A percentile compares a stretch with the other conserved stretches of the same genome.
These are phyloP conservation scores for Agrocybe pediades DNA, from an alignment of 768 basidiomycete genomes.

Conservation along the genomic window DNA sequence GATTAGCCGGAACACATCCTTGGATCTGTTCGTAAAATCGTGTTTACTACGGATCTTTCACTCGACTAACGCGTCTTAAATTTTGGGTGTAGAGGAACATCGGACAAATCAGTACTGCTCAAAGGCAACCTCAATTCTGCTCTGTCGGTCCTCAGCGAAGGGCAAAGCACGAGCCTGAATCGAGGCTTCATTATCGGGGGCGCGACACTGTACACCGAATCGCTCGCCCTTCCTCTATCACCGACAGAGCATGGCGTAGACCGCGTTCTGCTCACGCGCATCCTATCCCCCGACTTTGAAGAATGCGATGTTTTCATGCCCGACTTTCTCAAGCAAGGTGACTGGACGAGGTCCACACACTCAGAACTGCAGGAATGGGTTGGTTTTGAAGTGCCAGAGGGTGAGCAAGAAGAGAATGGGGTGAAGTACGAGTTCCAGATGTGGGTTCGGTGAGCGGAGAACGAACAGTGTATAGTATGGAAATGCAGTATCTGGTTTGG, in stretches of 20 bases:
- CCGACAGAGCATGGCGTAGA: conserved; percentile 54
- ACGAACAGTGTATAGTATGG: conserved; percentile 7
- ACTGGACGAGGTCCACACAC: conserved; percentile 64
- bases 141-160: conserved; percentile 29
- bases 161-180: conserved; percentile 34
- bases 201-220: conserved; percentile 77
- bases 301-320: conserved; percentile 90
- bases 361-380: conserved; percentile 74
- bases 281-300: conserved; percentile 71
- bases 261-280: conserved; percentile 85
- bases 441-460: conserved; percentile 66
- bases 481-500: too few relatives aligned
- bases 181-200: conserved; percentile 90
- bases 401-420: conserved; percentile 80
- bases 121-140: conserved; percentile 45
- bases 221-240: conserved; percentile 45
- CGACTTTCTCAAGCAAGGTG: conserved; percentile 50
- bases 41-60: not conserved
- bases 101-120: conserved; percentile 33
- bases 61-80: not conserved
- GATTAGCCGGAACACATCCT: conserved; percentile 60
- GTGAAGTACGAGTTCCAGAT: conserved; percentile 92
- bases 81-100: conserved; percentile 13
- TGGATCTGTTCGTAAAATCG: conserved; percentile 56
- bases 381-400: conserved; percentile 76